A percentile compares a stretch with the other conserved stretches of the same genome.
Conservation (phyloP, 139 green algal genomes). For the Chlorella sp. region DNA sequence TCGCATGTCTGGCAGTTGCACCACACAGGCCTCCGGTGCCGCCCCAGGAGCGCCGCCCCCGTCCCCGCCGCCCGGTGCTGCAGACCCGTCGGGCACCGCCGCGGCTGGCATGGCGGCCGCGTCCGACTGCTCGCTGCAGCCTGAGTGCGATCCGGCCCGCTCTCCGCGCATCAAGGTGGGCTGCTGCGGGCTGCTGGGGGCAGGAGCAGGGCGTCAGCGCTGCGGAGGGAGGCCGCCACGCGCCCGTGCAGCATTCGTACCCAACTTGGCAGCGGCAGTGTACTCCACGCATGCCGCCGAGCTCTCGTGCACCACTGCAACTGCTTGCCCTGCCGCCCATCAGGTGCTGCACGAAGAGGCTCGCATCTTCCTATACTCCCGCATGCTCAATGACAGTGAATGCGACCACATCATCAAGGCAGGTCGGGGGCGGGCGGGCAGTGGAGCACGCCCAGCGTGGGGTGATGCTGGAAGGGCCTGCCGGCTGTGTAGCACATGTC, state of each 20-base stretch:
- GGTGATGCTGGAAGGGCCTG: no score
- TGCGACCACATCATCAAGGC: conserved; percentile 44
- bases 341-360: conserved; percentile 38
- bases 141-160: conserved; percentile 6
- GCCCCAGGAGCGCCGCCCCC: no score
- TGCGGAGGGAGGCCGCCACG: no score
- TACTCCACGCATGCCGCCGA: background rate
- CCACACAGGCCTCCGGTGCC: background rate
- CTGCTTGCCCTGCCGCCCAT: background rate
- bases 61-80: background rate
- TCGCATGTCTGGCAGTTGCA: background rate
- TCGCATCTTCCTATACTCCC: conserved; percentile 46
- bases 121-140: background rate
- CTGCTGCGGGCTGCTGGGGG: no score
- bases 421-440: no score
- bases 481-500: no score
- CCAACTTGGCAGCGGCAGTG: no score
- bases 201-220: no score
- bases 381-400: conserved; percentile 42
- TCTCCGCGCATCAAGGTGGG: background rate
- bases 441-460: no score
- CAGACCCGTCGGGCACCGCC: background rate
- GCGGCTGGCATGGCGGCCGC: background rate
- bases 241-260: no score
- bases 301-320: background rate